Evolutionary conservation across 1,284 basidiomycete species (phyloP), one percentile per base, ranked within the genome.

Genomic region (Athelia sp.): DNA sequence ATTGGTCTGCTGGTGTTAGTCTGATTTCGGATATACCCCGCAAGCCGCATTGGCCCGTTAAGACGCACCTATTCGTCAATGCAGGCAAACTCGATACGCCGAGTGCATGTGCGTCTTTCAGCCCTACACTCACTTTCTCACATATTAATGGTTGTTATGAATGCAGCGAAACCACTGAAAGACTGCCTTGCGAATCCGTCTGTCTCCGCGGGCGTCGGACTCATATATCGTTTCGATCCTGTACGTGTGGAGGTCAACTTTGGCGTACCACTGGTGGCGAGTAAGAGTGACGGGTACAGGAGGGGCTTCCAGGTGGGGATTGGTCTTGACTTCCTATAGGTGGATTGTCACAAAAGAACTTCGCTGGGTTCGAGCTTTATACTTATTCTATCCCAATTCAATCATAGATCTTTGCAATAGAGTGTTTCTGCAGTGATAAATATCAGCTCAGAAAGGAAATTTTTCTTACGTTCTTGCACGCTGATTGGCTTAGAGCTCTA

Each of bases 281-380:
- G 83, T 43, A 81, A 76, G 57, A 85, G 85, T 45, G 96, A 99
- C 67, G 82, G 85, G 1, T 64, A 75, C 45, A 76, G 87, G 49
- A 84, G 85, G 56, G 97, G 96, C 0, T 72, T 98, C 43, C 93
- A 97, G 63, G 80, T 98, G 21, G 96, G 97, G 2, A 82, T 99
- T 53, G 97, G 96, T 1, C 65, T 99, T 50, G 91, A 95, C 59
- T 96, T 89, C 62, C 59, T 90, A 61, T 89, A 71, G 26, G 26
- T 13, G 26, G 26, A 29, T 6, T 4, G 26, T 29, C 6, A 6
- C n/a, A n/a, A n/a, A n/a, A n/a, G n/a, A n/a, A 4, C 26, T 29
- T 29, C 6, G 26, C n/a, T n/a, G 26, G 26, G 26, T 4, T 29
- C 13, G 26, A 29, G 13, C 13, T 29, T 29, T 29, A 29, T 29